Evolutionary conservation across 2,329 filamentous ascomycete genomes (phyloP).

Genomic region (Sclerotiophoma versabilis): DNA sequence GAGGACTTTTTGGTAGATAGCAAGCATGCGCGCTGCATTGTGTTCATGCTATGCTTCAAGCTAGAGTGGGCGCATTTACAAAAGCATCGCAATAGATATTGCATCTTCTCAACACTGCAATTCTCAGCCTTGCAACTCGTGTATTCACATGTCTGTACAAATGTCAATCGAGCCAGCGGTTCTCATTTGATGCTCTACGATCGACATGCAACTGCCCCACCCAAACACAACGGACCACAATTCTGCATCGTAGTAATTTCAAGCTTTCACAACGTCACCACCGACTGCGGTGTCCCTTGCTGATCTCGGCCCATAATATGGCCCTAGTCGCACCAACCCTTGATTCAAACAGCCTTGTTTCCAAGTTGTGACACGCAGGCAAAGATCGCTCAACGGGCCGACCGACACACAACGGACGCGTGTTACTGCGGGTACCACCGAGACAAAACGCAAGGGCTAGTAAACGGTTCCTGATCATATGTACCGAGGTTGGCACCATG

Average conservation of each 20-base stretch:
- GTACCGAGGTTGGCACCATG: neutral
- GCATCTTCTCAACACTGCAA: constrained; percentile 3
- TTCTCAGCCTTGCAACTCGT: neutral
- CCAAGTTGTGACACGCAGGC: constrained; percentile 1
- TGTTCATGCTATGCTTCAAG: neutral
- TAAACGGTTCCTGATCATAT: constrained; percentile 2
- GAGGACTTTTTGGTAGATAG: constrained; percentile 16
- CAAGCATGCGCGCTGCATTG: constrained; percentile 8
- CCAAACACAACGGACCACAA: neutral
- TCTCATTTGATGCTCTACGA: neutral
- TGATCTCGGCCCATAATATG: neutral
- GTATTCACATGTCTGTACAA: neutral
- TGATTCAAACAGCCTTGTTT: constrained; percentile 9
- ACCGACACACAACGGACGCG: constrained; percentile 15
- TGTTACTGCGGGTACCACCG: constrained; percentile 17
- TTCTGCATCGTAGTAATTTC: constrained; percentile 5
- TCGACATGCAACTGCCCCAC: neutral
- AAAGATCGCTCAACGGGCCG: constrained; percentile 9
- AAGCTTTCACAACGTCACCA: constrained; percentile 12
- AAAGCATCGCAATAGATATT: constrained; percentile 16
- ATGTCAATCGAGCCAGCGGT: neutral
- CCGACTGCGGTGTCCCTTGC: neutral
- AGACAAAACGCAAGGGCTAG: constrained; percentile 6
- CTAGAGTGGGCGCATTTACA: constrained; percentile 6
- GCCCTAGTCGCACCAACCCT: constrained; percentile 4